A percentile compares a stretch with the other conserved stretches of the same genome.
Evolutionary conservation across 305 asterid genomes (phyloP).

Genomic region (Solanum hybrid): DNA sequence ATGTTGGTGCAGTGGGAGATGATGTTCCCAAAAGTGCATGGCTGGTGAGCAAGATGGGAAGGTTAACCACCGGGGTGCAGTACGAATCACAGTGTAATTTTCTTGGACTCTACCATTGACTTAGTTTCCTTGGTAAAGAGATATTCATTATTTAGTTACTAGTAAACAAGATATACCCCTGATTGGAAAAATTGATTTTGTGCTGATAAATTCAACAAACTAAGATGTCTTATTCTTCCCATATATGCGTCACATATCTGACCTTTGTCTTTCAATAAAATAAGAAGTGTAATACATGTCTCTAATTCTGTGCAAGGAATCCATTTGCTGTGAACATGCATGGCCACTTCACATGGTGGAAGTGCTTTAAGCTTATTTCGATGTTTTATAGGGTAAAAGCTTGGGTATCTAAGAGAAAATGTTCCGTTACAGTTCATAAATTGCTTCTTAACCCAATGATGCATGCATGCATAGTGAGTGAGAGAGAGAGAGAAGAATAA

Average conservation of each 20-base stretch:
- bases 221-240: not conserved
- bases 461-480: not conserved
- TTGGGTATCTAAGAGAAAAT: not conserved
- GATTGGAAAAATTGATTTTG: not conserved
- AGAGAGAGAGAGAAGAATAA: not conserved
- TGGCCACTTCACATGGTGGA: not conserved
- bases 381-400: not conserved
- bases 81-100: constrained; percentile 73
- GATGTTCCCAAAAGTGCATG: constrained; percentile 75
- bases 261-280: not conserved
- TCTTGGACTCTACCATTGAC: not conserved
- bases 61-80: constrained; percentile 85
- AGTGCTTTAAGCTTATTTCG: not conserved
- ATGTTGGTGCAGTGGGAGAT: constrained; percentile 33
- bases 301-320: not conserved
- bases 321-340: not conserved
- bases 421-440: not conserved
- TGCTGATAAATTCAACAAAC: not conserved
- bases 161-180: not conserved
- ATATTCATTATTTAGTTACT: not conserved
- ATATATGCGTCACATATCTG: not conserved
- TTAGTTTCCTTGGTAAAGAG: not conserved
- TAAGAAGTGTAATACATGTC: not conserved
- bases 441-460: not conserved
- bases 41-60: constrained; percentile 86